Evolutionary conservation across 768 basidiomycete genomes (phyloP), one percentile per base, ranked within the genome.

Genomic region (Mycena floridula): DNA sequence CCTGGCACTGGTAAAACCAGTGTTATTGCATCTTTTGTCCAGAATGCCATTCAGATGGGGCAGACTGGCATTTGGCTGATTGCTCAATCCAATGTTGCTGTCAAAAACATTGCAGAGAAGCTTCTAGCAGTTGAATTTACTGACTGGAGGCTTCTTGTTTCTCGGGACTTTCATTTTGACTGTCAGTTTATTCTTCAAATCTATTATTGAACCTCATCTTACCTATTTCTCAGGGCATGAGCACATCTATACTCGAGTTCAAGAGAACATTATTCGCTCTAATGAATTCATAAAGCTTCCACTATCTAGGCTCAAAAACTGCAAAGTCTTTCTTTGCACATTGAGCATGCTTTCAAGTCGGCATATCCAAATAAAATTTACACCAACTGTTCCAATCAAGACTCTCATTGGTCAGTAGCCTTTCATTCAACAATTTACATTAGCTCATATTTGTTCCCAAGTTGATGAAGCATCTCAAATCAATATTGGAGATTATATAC

Each of bases 31-130:
- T 66, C 74, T 5, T 84, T 68, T 70, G 79, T 82, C 9, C 59
- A 71, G 18, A 63, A 64, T 50, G 73, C 79, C 28, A 54, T 74
- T 20, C 50, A 58, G 22, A 54, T 54, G 38, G 66, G 66, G 0
- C 55, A 60, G 16, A 51, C 58, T 49, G 80, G 84, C 0, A 79
- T 89, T 11, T 92, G 87, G 85, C 75, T 92, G 5, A 67, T 89
- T 55, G 86, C 89, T 25, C 85, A 92, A 55, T 85, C 84, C 15
- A 92, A 92, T 67, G 79, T 91, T 40, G 89, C 87, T 38, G 89
- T 91, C 18, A 90, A 89, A 61, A 91, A 92, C 52, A 90, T 92
- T 64, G 89, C 86, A 42, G 84, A 87, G 55, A 88, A 89, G 64
- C 64, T 92, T 15, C 60, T 68, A n/a, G 60, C 70, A 7, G 65